Percentiles rank a stretch among this genome's conserved stretches.
Conservation (phyloP, 139 green algal genomes). For the Edaphochlamys debaryana region DNA sequence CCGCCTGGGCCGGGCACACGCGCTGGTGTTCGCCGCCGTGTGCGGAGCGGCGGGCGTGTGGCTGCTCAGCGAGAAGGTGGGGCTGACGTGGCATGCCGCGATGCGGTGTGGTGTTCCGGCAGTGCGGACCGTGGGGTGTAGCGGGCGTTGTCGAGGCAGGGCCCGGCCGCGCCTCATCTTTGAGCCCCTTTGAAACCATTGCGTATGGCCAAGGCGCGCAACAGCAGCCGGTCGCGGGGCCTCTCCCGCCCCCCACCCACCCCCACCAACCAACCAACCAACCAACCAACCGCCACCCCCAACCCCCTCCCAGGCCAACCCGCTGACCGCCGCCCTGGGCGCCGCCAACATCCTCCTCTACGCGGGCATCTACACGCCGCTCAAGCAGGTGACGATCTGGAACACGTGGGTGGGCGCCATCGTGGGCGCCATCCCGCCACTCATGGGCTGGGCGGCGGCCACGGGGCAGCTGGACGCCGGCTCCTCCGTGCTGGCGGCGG, state of each 20-base stretch:
- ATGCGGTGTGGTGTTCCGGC: too few species aligned
- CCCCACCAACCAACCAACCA: too few species aligned
- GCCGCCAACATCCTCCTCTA: conserved; percentile 97
- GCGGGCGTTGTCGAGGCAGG: too few species aligned
- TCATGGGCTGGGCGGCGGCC: conserved; percentile 97
- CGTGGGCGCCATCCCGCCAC: conserved; percentile 96
- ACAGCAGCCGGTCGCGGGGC: too few species aligned
- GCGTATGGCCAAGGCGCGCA: too few species aligned
- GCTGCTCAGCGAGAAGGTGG: conserved; percentile 76
- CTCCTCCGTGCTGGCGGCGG: conserved; percentile 79
- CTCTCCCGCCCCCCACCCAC: too few species aligned
- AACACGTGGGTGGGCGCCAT: conserved; percentile 97
- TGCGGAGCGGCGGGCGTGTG: conserved; percentile 76
- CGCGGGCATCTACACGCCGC: conserved; percentile 94
- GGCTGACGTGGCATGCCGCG: too few species aligned
- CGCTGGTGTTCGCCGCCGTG: conserved; percentile 82
- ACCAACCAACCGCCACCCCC: too few species aligned
- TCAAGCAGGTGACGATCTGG: conserved; percentile 89
- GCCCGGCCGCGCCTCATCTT: too few species aligned
- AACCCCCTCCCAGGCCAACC: conserved; percentile 79
- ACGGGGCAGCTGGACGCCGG: conserved; percentile 63
- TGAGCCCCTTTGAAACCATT: too few species aligned
- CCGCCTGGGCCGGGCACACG: conserved; percentile 73
- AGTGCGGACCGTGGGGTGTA: too few species aligned
- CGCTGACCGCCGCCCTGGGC: conserved; percentile 83